Evolutionary conservation across 331 rosid species (phyloP), one percentile per base, ranked within the genome.

Genomic region (Stylosanthes scabra): DNA sequence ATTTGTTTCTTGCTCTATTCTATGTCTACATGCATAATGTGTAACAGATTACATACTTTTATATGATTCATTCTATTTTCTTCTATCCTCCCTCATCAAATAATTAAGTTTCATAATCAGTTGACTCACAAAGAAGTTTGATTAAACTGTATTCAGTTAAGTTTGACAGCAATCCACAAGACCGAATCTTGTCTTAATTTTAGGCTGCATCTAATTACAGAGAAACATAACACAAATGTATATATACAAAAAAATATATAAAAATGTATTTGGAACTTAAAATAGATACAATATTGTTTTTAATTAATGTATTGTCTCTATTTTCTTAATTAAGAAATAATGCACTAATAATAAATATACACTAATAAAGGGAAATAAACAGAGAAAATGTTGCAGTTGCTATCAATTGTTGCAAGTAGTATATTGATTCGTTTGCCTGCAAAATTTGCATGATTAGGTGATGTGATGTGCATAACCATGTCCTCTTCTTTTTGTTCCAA

Each of bases 1-100:
- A 39, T 37, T 37, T 7, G 47, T 45, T 39, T 55, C 60, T 73
- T 69, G 34, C 64, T 42, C 57, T 45, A 59, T 28, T 65, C 57
- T 28, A 79, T 75, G 84, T 82, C 74, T 75, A 82, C 87, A 74
- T 51, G 84, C 87, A 74, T 51, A 27, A 61, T 34, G 13, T 9
- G 12, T 20, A 74, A 68, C 61, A 52, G 34, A 68, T 51, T 41
- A 41, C 9, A 41, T 41, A 6, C 9, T 31, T 57, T 67, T 28
- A 3, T 68, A 62, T 50, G 14, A 61, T 68, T 12, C 16, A 3
- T 44, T 59, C 37, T 57, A 11, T 56, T 13, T 52, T 57, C 46
- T 59, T 40, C 63, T 34, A 12, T 13, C 16, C 13, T 7, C 12
- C 10, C 12, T n/a, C 12, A 20, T 41, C 66, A 59, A 10, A 44